Evolutionary conservation across 164 flowering plant genomes (phyloP).

Genomic region (Cinnamomum chago): DNA sequence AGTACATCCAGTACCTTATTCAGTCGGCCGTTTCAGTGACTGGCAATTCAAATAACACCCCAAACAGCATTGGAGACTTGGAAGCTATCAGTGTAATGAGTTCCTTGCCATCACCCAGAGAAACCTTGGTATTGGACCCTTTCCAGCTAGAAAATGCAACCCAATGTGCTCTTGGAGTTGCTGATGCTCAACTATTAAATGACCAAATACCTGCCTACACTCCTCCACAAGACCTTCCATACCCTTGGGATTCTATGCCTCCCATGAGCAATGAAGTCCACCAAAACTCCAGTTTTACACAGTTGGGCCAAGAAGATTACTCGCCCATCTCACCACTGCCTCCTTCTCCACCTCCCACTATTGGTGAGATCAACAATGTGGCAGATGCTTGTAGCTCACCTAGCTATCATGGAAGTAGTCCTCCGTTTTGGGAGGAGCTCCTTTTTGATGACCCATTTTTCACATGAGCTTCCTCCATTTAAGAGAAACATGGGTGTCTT

Average conservation of each 20-base stretch:
- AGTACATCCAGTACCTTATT: conserved; percentile 58
- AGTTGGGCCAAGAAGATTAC: background rate
- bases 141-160: conserved; percentile 2
- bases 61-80: conserved; percentile 26
- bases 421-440: conserved; percentile 41
- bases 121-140: background rate
- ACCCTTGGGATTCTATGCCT: background rate
- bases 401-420: conserved; percentile 28
- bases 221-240: background rate
- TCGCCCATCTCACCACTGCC: background rate
- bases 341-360: background rate
- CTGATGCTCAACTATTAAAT: background rate
- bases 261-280: conserved; percentile 3
- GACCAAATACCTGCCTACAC: background rate
- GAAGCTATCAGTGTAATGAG: conserved; percentile 28
- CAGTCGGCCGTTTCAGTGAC: conserved; percentile 29
- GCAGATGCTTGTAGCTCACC: conserved; percentile 34
- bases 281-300: background rate
- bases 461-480: conserved; percentile 23
- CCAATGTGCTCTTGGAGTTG: background rate
- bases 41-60: conserved; percentile 5
- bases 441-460: conserved; percentile 40
- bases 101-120: background rate
- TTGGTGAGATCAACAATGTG: conserved; percentile 10
- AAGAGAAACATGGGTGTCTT: background rate